Conservation (phyloP, 78 protist species). For the Speleostelium caveatum region DNA sequence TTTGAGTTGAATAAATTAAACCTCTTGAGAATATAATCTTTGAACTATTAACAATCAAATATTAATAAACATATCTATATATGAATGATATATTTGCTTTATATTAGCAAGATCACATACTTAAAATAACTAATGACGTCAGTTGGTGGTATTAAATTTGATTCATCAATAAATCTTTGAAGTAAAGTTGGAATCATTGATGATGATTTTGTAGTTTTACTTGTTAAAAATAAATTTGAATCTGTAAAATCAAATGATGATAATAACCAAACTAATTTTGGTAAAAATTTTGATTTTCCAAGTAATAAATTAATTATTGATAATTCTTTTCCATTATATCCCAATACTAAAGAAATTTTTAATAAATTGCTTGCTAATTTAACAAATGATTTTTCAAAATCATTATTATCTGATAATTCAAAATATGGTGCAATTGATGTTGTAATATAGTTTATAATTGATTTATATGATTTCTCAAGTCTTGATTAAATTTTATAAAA, state of each 20-base stretch:
- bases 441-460: not conserved
- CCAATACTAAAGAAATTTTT: not conserved
- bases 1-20: not conserved
- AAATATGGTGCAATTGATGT: not conserved
- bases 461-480: not conserved
- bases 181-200: not conserved
- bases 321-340: not conserved
- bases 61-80: not conserved
- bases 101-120: not conserved
- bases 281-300: not conserved
- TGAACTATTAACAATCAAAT: not conserved
- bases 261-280: not conserved
- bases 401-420: not conserved
- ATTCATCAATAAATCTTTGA: not conserved
- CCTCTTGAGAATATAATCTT: constrained; percentile 1
- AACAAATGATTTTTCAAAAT: not conserved
- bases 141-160: constrained; percentile 28
- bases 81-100: not conserved
- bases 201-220: not conserved
- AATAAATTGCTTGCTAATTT: not conserved
- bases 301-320: not conserved
- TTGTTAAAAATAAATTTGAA: not conserved
- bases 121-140: not conserved
- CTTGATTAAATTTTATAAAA: not conserved
- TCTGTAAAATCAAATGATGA: not conserved